Evolutionary conservation across 2,329 filamentous ascomycete genomes (phyloP).

Genomic region (Scytalidium lignicola): DNA sequence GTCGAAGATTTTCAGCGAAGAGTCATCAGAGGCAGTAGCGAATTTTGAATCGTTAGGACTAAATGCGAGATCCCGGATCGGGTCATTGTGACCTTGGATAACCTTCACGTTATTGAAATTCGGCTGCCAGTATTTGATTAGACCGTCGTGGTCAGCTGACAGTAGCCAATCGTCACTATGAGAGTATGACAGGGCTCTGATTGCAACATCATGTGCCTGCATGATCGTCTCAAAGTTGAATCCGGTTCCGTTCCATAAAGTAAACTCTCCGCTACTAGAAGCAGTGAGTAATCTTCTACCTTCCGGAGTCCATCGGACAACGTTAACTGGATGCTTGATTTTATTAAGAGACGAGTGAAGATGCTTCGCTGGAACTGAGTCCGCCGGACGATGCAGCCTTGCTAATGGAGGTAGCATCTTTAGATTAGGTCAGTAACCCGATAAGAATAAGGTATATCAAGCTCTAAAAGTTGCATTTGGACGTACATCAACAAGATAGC

Average conservation of each 20-base stretch:
- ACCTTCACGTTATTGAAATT: slow-evolving; percentile 99
- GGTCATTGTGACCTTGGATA: slow-evolving; percentile 83
- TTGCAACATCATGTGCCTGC: slow-evolving; percentile 90
- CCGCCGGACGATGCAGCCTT: slow-evolving; percentile 67
- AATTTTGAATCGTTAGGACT: slow-evolving; percentile 94
- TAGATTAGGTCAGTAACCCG: not conserved
- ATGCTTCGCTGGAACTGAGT: slow-evolving; percentile 90
- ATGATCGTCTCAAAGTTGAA: slow-evolving; percentile 99
- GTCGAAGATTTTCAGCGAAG: slow-evolving; percentile 90
- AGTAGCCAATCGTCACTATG: slow-evolving; percentile 96
- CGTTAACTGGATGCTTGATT: slow-evolving; percentile 94
- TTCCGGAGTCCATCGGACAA: slow-evolving; percentile 96
- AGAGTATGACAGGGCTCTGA: slow-evolving; percentile 79
- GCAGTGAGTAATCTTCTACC: slow-evolving; percentile 86
- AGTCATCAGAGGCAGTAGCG: slow-evolving; percentile 92
- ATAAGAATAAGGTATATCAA: not conserved
- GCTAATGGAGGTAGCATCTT: slow-evolving; percentile 85
- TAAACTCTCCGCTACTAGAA: slow-evolving; percentile 95
- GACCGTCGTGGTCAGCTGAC: slow-evolving; percentile 89
- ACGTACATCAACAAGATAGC: slow-evolving; percentile 83
- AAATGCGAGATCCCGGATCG: slow-evolving; percentile 87
- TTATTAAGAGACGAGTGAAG: slow-evolving; percentile 98
- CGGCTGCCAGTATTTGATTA: slow-evolving; percentile 97
- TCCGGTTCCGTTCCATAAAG: slow-evolving; percentile 95
- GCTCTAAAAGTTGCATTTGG: not conserved